Percentiles rank a stretch among this genome's conserved stretches.
phyloP scores from a whole-genome alignment of 1,139 yeast genomes.

The Taphrina communis region DNA sequence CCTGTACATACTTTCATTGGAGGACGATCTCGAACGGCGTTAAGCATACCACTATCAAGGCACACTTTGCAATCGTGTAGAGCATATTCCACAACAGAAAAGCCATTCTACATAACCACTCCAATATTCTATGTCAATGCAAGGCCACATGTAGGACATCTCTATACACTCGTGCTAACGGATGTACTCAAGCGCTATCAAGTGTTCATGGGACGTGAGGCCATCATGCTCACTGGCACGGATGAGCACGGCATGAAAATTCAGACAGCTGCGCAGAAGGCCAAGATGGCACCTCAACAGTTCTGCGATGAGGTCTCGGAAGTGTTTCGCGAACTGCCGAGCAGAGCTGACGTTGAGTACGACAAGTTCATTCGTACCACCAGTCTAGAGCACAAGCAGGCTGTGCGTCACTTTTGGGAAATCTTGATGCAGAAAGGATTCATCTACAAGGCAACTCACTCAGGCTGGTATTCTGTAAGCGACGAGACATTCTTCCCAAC shows the following conservation, averaged over 20 bases:
- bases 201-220: constrained; percentile 53
- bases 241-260: constrained; percentile 93
- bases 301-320: constrained; percentile 75
- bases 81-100: constrained; percentile 16
- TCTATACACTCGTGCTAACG: constrained; percentile 82
- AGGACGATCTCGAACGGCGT: no score
- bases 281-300: constrained; percentile 61
- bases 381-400: constrained; percentile 71
- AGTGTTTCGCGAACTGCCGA: constrained; percentile 69
- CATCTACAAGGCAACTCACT: constrained; percentile 80
- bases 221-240: constrained; percentile 84
- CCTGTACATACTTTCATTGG: no score
- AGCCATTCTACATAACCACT: constrained; percentile 68
- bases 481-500: constrained; percentile 96
- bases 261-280: constrained; percentile 71
- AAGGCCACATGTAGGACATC: constrained; percentile 89
- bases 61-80: background rate
- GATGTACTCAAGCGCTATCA: constrained; percentile 83
- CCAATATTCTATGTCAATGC: constrained; percentile 98
- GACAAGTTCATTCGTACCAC: constrained; percentile 91
- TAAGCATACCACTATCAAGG: no score
- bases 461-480: constrained; percentile 93
- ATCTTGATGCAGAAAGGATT: constrained; percentile 63
- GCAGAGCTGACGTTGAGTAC: constrained; percentile 61
- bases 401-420: constrained; percentile 75